Evolutionary conservation across 78 protist species (phyloP).

Genomic region (Polysphondylium violaceum): DNA sequence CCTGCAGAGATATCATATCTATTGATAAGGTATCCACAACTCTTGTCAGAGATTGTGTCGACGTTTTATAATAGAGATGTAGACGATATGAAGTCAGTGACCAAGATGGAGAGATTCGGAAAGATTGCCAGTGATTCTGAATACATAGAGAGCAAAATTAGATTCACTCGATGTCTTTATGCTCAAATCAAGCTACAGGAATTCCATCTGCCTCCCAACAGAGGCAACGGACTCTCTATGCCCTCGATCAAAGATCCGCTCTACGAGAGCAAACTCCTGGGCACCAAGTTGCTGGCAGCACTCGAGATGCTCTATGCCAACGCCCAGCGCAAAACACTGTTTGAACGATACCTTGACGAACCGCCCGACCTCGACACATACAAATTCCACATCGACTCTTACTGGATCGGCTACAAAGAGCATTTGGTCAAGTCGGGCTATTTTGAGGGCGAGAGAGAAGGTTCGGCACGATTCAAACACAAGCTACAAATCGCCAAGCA

Average conservation of each 20-base stretch:
- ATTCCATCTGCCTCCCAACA: conserved; percentile 42
- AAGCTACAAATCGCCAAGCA: conserved; percentile 6
- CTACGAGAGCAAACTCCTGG: conserved; percentile 3
- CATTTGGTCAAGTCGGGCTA: background rate
- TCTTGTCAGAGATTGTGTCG: conserved; percentile 2
- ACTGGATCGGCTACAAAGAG: background rate
- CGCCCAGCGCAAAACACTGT: background rate
- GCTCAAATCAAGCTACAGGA: conserved; percentile 36
- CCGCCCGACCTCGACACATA: background rate
- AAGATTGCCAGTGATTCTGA: background rate
- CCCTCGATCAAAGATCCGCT: conserved; percentile 21
- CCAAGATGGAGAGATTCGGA: conserved; percentile 44
- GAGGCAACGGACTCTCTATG: background rate
- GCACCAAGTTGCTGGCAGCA: conserved; percentile 31
- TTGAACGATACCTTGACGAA: background rate
- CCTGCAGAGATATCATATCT: conserved; percentile 39
- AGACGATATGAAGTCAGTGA: conserved; percentile 43
- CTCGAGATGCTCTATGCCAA: conserved; percentile 37
- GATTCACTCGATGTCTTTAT: conserved; percentile 51
- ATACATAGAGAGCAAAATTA: background rate
- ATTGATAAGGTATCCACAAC: conserved; percentile 31
- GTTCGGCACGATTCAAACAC: conserved; percentile 48
- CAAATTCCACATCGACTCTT: background rate
- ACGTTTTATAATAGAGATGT: conserved; percentile 43
- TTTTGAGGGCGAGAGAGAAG: conserved; percentile 24